phyloP scores from a whole-genome alignment of 192 early-diverging fungal genomes.

The Linnemannia zychae region DNA sequence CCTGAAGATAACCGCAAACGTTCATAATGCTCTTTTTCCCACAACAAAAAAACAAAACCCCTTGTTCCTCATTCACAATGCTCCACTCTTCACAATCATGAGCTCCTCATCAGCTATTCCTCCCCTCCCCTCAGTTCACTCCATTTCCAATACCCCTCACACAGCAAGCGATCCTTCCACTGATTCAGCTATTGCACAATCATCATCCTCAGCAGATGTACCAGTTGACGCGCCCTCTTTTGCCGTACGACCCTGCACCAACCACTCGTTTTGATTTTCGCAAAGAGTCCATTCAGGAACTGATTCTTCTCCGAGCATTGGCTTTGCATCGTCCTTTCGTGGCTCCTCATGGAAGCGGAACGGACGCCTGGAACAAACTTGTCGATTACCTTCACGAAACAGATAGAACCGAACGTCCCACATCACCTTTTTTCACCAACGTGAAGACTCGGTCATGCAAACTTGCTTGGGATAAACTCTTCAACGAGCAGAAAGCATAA shows the following conservation, averaged over 20 bases:
- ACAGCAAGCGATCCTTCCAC: background rate
- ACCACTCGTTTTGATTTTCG: slow-evolving; percentile 4
- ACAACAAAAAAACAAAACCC: background rate
- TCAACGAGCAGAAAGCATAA: slow-evolving; percentile 3
- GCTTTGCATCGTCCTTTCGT: slow-evolving; percentile 2
- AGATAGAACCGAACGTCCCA: background rate
- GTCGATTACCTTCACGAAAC: background rate
- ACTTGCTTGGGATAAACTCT: slow-evolving; percentile 6
- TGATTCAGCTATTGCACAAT: background rate
- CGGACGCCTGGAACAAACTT: background rate
- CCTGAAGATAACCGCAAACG: background rate
- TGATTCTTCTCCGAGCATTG: background rate
- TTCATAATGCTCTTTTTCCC: background rate
- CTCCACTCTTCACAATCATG: background rate
- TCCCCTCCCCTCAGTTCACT: too few species aligned
- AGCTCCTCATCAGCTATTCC: background rate
- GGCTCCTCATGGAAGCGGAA: background rate
- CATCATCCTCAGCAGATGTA: background rate
- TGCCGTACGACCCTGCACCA: background rate
- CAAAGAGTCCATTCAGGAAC: slow-evolving; percentile 14
- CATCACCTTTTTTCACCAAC: slow-evolving; percentile 3
- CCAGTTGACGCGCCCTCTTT: background rate
- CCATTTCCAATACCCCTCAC: too few species aligned
- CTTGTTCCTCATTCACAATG: background rate
- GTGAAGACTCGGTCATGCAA: slow-evolving; percentile 1